Evolutionary conservation across 805 yeast genomes (phyloP).

Genomic region (Hanseniaspora clermontiae): DNA sequence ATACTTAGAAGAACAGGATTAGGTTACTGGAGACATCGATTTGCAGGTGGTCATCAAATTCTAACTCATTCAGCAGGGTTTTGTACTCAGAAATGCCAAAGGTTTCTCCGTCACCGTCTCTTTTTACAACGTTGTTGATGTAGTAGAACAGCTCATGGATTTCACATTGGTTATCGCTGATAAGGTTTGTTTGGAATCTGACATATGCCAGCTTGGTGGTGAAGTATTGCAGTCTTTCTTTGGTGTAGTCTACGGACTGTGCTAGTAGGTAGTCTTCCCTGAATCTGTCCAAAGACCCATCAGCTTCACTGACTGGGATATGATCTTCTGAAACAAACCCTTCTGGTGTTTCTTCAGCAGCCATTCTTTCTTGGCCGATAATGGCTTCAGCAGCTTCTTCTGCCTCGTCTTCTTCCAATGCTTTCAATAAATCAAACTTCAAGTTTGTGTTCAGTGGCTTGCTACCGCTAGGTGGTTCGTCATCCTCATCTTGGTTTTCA

Average conservation of each 20-base stretch:
- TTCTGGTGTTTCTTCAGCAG: background rate
- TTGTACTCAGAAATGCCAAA: background rate
- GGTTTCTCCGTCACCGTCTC: background rate
- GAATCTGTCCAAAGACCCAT: background rate
- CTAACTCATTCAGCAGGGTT: background rate
- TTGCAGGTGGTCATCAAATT: background rate
- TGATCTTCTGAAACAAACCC: background rate
- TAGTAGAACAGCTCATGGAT: background rate
- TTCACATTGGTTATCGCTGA: background rate
- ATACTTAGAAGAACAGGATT: background rate
- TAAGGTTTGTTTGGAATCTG: background rate
- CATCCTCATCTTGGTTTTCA: background rate
- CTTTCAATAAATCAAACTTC: background rate
- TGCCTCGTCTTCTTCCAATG: constrained; percentile 3
- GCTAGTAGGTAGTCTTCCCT: constrained; percentile 30
- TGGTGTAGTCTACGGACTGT: constrained; percentile 20
- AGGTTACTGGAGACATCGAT: background rate
- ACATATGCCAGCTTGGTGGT: background rate
- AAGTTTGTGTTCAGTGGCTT: background rate
- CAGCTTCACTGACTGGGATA: background rate
- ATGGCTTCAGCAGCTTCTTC: background rate
- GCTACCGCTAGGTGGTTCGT: background rate
- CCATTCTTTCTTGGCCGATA: background rate
- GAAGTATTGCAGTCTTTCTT: background rate
- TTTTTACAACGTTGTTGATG: background rate